Base-by-base conservation (phyloP, 2,329 filamentous ascomycete species). In the Ascochyta fabae region DNA sequence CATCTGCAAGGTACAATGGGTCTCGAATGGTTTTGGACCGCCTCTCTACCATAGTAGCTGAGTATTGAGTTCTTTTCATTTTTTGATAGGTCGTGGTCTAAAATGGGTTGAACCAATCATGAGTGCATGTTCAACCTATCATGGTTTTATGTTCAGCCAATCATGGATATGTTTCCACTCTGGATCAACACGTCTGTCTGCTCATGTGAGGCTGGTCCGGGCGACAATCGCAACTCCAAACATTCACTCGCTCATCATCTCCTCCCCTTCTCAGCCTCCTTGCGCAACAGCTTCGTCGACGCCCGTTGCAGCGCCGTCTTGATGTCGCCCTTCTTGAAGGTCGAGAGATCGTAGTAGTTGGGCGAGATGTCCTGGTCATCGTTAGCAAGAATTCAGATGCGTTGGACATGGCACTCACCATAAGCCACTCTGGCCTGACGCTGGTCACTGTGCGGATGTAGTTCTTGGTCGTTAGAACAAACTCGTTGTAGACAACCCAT, bases 401-500 rank as follows among this genome's bases (percentile, higher is more conserved):
- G 7, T 15, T 10, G 6, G 10, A 6, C 22, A 3, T 34, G 8
- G 3, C 8, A 79, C 88, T 78, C 83, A 93, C 91, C 77, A 98
- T 74, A 59, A 99, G 80, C 95, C 95, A 99, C 77, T 99, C 95
- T 0, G 94, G 91, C 74, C 91, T 90, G 51, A 99, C 89, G 27
- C 90, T 88, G 12, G 93, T 98, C 43, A 97, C 92, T 0, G 92
- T 97, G 53, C 96, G 86, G 68, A 99, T 94, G 76, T 97, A 99
- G 79, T 98, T 96, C 84, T 99, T 97, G 48, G 90, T 95, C 0
- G 95, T 99, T 52, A 99, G 85, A 12, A 99, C 95, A 71, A 98
- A 99, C 74, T 99, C 96, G 70, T 98, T 96, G 79, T 99, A 99
- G 24, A 99, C 81, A 24, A 99, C 91, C 95, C 95, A 99, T 65